phyloP scores from a whole-genome alignment of 139 green algal genomes.

The Closterium sp. region DNA sequence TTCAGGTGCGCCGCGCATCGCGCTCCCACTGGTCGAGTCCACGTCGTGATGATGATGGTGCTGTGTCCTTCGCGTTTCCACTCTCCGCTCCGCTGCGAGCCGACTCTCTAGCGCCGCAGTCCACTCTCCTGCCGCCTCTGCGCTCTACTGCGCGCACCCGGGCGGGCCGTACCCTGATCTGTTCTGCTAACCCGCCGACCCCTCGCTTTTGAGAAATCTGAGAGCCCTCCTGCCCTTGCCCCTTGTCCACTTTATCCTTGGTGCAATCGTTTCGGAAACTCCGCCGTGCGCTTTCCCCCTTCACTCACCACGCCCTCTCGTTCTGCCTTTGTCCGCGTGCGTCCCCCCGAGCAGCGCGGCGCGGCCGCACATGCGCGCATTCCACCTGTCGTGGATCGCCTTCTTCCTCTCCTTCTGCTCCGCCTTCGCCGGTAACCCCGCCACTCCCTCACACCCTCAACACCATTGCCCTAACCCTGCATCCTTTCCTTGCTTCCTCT shows the following conservation, averaged over 20 bases:
- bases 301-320: neutral
- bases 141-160: neutral
- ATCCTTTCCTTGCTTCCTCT: slow-evolving; percentile 63
- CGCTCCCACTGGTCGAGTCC: too few relatives aligned
- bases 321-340: neutral
- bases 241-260: neutral
- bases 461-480: neutral
- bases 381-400: slow-evolving; percentile 80
- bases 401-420: slow-evolving; percentile 90
- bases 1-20: slow-evolving; percentile 28
- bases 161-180: neutral
- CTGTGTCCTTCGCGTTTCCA: too few relatives aligned
- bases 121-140: neutral
- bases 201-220: too few relatives aligned
- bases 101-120: too few relatives aligned
- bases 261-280: too few relatives aligned
- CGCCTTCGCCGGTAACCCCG: slow-evolving; percentile 71
- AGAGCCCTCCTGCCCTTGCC: too few relatives aligned
- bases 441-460: slow-evolving; percentile 19
- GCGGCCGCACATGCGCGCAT: slow-evolving; percentile 66
- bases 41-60: too few relatives aligned
- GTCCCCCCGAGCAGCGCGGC: slow-evolving; percentile 40
- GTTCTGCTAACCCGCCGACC: neutral
- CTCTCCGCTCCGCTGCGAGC: too few relatives aligned
- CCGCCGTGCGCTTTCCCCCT: neutral